phyloP scores from a whole-genome alignment of 345 rosid species.

The Anacardium occidentale region DNA sequence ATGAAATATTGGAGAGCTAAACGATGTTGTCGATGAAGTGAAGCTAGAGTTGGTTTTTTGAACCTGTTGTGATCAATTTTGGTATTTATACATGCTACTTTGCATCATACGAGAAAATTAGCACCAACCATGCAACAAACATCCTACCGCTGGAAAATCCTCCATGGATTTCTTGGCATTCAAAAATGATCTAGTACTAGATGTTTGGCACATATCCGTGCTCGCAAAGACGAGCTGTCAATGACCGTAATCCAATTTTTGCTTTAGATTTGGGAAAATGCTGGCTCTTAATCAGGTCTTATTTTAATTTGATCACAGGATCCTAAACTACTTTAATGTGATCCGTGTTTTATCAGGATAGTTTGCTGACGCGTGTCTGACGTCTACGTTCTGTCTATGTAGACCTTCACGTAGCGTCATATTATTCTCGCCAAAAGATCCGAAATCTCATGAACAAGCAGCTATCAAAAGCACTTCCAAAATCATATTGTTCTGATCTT shows the following conservation, averaged over 20 bases:
- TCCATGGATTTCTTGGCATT: not conserved
- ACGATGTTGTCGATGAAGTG: constrained; percentile 22
- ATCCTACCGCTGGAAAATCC: not conserved
- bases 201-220: constrained; percentile 21
- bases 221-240: constrained; percentile 37
- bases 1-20: constrained; percentile 39
- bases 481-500: not conserved
- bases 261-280: not conserved
- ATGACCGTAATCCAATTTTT: constrained; percentile 22
- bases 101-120: too few species aligned
- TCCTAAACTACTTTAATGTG: too few species aligned
- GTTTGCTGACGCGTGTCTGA: not conserved
- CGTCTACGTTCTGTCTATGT: not conserved
- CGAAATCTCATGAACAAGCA: not conserved
- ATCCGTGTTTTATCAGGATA: not conserved
- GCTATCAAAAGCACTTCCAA: not conserved
- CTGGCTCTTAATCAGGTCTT: not conserved
- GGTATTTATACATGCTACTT: too few species aligned
- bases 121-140: too few species aligned
- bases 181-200: not conserved
- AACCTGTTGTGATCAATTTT: not conserved
- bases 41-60: constrained; percentile 8
- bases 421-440: not conserved
- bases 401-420: not conserved
- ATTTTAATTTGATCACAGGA: not conserved